Evolutionary conservation across 176 grass and related monocot genomes (phyloP), one percentile per base, ranked within the genome.

Genomic region (Ampelocalamus luodianensis): DNA sequence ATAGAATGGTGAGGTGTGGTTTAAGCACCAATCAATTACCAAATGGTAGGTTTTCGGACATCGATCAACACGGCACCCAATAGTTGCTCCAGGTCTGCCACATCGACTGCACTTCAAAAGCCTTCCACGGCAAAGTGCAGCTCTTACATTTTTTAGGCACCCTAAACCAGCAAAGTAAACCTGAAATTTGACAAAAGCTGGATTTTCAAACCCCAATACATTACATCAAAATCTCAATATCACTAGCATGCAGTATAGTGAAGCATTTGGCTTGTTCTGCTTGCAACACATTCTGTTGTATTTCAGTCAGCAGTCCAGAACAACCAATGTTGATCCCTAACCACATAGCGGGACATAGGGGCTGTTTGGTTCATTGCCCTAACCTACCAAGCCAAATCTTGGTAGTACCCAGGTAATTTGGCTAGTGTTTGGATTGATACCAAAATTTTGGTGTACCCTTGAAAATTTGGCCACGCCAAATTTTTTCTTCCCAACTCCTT

Each of bases 91-190:
- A 76, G 96, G 90, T 86, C 96, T 89, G 18, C 96, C 91, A 79
- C 96, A 99, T 61, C 96, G 90, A 58, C 86, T 99, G 90, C 96
- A 99, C 74, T 99, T 99, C 74, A 99, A 86, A 89, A 89, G 87
- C 85, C 89, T 96, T 88, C 96, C 96, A 78, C 93, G 91, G 71
- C 77, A 92, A 82, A 98, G 86, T 51, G 93, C 93, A 14, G 93
- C 93, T 92, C 93, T 94, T 74, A 99, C 91, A 90, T 95, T 99
- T 89, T 89, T 99, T 76, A 96, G 82, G 86, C 92, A 94, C 51
- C 93, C 93, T 63, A 95, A 78, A 88, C 96, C 93, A 92, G 96
- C 96, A 89, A 96, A 99, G 70, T 99, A 99, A 87, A 99, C 96
- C 96, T 96, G 85, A 85, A 98, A 95, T 83, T 78, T 82, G 6